Evolutionary conservation across 108 stramenopile species (phyloP).

Genomic region (Cyclostephanos invisitatus): DNA sequence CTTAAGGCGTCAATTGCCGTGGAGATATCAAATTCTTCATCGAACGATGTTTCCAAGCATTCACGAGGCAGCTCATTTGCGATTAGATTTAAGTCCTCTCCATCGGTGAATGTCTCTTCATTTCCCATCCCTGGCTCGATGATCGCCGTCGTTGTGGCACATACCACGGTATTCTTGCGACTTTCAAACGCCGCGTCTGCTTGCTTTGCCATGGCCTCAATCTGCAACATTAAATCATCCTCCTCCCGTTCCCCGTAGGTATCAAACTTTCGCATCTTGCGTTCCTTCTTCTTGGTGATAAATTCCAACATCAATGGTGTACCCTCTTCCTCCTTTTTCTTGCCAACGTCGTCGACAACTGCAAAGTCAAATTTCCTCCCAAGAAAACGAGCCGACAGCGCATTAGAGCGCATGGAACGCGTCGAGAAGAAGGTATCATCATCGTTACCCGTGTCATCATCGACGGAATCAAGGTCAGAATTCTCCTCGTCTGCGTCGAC

Average conservation of each 20-base stretch:
- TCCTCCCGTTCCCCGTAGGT: slow-evolving; percentile 18
- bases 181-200: slow-evolving; percentile 45
- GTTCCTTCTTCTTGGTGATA: slow-evolving; percentile 3
- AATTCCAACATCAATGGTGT: slow-evolving; percentile 18
- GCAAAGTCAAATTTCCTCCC: not conserved
- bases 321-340: slow-evolving; percentile 4
- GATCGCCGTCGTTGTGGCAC: not conserved
- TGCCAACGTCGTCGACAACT: not conserved
- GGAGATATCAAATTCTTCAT: not conserved
- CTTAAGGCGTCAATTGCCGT: slow-evolving; percentile 1
- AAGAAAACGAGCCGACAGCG: slow-evolving; percentile 5
- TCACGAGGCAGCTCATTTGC: not conserved
- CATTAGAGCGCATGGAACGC: slow-evolving; percentile 20
- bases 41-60: not conserved
- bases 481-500: slow-evolving; percentile 39
- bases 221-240: slow-evolving; percentile 39
- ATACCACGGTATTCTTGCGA: slow-evolving; percentile 20
- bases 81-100: not conserved
- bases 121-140: not conserved
- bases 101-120: not conserved
- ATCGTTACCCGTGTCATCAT: slow-evolving; percentile 10
- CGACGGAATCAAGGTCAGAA: slow-evolving; percentile 3
- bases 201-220: slow-evolving; percentile 49
- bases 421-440: slow-evolving; percentile 46
- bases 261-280: slow-evolving; percentile 1